phyloP scores from a whole-genome alignment of 1,284 basidiomycete species.

The Trametes versicolor region DNA sequence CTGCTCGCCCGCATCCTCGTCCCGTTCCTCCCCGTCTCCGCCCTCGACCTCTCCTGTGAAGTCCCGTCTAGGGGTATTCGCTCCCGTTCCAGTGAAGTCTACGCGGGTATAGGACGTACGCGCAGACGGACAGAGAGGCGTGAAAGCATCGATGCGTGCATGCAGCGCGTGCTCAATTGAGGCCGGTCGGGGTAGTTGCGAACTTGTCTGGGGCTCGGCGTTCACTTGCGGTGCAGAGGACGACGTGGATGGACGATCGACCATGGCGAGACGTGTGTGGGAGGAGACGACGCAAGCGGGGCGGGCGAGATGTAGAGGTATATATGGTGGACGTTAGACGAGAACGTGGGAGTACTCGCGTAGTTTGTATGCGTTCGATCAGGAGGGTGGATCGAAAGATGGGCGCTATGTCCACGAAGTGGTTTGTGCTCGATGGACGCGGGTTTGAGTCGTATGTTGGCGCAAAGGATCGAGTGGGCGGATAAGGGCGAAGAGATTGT shows the following conservation, averaged over 20 bases:
- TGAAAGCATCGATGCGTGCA: slow-evolving; percentile 38
- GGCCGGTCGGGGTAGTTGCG: slow-evolving; percentile 21
- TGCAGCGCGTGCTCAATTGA: slow-evolving; percentile 30
- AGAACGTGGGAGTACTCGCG: slow-evolving; percentile 35
- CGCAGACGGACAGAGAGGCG: slow-evolving; percentile 46
- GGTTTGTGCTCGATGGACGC: slow-evolving; percentile 5
- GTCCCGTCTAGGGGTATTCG: slow-evolving; percentile 31
- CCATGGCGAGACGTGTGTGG: slow-evolving; percentile 23
- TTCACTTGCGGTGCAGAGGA: slow-evolving; percentile 15
- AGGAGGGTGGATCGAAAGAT: slow-evolving; percentile 19
- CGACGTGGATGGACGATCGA: slow-evolving; percentile 25
- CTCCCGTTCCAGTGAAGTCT: slow-evolving; percentile 39
- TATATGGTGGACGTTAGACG: slow-evolving; percentile 33
- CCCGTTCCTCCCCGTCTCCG: slow-evolving; percentile 33
- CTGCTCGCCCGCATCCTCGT: slow-evolving; percentile 22
- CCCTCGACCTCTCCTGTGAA: slow-evolving; percentile 31
- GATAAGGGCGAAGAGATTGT: slow-evolving; percentile 2
- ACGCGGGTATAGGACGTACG: slow-evolving; percentile 51
- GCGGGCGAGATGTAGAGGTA: slow-evolving; percentile 14
- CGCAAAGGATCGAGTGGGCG: slow-evolving; percentile 5
- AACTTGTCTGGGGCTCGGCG: slow-evolving; percentile 1
- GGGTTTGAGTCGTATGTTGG: not conserved
- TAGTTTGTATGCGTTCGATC: slow-evolving; percentile 30
- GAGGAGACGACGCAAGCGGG: slow-evolving; percentile 5
- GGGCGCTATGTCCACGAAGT: slow-evolving; percentile 11